Evolutionary conservation across 148 eudicot genomes (phyloP), one percentile per base, ranked within the genome.

Genomic region (Spergularia bocconei): DNA sequence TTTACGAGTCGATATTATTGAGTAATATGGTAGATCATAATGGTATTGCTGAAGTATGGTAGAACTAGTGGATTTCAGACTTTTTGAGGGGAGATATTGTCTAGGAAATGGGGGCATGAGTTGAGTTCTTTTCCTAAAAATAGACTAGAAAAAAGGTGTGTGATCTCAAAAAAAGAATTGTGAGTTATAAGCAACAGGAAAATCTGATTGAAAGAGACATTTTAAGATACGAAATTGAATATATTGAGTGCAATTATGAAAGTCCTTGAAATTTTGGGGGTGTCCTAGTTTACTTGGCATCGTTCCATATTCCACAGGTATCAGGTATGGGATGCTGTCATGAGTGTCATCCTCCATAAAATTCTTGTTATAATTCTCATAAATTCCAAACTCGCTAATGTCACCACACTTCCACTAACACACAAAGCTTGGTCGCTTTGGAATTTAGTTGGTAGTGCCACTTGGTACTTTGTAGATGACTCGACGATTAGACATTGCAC

Each of bases 171-270:
- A 47, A 23, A 17, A 29, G 2, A 29, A 29, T 29, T 56, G 33
- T 15, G 59, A 0, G 48, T n/a, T 52, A 36, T 71, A 25, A 73
- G 75, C 21, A 71, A 69, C 63, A n/a, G 54, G 74, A 29, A 79
- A 63, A 79, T 79, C 82, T 13, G 21, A 9, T 36, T 56, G 82
- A 80, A 19, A 14, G 74, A 21, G 82, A 80, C 76, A 36, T 56
- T n/a, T 21, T 25, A 29, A 80, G 79, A 80, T 80, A 63, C 72
- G 60, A 70, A 70, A 63, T 17, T 68, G 63, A 54, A 29, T 62
- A 23, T 17, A 16, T 54, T 69, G 13, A 62, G 17, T 59, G 33
- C 15, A 21, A 12, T 63, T 56, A 54, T 50, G 57, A 5, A 4
- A 33, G 33, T 23, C 39, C 47, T 67, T 66, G 50, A 20, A 60